phyloP scores from a whole-genome alignment of 345 rosid species.

The Punica granatum region DNA sequence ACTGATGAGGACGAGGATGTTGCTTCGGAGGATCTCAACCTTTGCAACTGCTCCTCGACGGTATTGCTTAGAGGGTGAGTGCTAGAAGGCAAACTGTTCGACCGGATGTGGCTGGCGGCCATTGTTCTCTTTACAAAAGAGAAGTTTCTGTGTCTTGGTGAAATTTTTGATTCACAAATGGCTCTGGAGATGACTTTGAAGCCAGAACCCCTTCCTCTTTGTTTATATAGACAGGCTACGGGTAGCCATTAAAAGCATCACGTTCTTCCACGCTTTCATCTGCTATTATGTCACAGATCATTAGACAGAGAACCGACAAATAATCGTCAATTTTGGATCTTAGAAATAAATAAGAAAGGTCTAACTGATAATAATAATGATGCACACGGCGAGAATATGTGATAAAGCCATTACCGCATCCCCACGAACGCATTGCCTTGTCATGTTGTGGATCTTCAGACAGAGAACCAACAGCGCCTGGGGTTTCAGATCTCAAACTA shows the following conservation, averaged over 20 bases:
- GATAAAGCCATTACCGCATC: no score
- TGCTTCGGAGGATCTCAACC: conserved; percentile 10
- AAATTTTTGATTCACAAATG: not conserved
- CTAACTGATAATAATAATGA: not conserved
- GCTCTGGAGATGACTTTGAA: not conserved
- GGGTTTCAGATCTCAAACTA: not conserved
- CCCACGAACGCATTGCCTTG: no score
- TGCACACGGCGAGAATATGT: no score
- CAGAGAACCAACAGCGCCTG: not conserved
- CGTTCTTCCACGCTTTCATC: conserved; percentile 2
- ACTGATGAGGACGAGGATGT: conserved; percentile 1
- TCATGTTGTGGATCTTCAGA: not conserved
- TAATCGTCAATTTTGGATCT: not conserved
- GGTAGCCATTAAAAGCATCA: not conserved
- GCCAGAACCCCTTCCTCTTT: not conserved
- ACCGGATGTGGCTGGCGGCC: conserved; percentile 19
- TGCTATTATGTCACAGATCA: conserved; percentile 8
- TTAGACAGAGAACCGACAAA: not conserved
- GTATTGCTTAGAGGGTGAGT: conserved; percentile 14
- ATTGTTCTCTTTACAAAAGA: not conserved
- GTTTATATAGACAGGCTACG: not conserved
- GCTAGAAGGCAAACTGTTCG: conserved; percentile 27
- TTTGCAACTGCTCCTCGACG: conserved; percentile 11
- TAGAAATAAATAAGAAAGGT: not conserved
- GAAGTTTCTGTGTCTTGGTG: not conserved